Percentiles rank a stretch among this genome's conserved stretches.
phyloP scores from a whole-genome alignment of 1,139 yeast genomes.

The Geotrichum cucujoidarum region DNA sequence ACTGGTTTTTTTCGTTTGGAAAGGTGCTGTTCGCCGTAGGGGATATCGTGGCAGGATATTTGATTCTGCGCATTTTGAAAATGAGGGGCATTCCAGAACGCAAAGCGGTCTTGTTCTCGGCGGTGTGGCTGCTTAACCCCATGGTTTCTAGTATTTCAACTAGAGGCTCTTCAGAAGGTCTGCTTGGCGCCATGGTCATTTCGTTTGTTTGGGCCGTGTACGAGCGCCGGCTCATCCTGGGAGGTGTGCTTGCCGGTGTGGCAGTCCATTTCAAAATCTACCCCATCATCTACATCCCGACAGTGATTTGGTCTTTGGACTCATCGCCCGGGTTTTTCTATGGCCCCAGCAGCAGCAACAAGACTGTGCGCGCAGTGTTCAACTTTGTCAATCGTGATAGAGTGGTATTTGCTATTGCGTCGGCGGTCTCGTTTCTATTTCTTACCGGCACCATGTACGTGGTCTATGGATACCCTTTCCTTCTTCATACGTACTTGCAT shows the following conservation, averaged over 20 bases:
- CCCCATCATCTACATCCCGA: constrained; percentile 76
- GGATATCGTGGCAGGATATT: constrained; percentile 74
- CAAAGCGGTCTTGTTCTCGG: constrained; percentile 43
- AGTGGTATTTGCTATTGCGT: constrained; percentile 42
- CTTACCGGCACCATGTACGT: constrained; percentile 58
- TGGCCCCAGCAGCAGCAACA: neutral
- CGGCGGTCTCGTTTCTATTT: constrained; percentile 42
- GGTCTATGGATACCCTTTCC: constrained; percentile 67
- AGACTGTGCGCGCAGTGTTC: constrained; percentile 27
- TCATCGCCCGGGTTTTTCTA: constrained; percentile 23
- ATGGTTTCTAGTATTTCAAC: constrained; percentile 93
- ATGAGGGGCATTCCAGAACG: constrained; percentile 32
- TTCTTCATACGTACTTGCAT: constrained; percentile 76
- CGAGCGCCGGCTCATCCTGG: constrained; percentile 38
- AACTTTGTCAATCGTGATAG: constrained; percentile 44
- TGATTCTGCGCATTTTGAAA: constrained; percentile 42
- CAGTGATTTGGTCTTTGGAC: constrained; percentile 42
- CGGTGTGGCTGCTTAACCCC: constrained; percentile 87
- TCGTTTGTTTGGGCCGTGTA: constrained; percentile 48
- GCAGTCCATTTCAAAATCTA: constrained; percentile 88
- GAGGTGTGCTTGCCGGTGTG: constrained; percentile 66
- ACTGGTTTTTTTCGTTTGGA: constrained; percentile 58
- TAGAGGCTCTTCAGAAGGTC: constrained; percentile 89
- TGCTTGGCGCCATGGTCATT: constrained; percentile 74
- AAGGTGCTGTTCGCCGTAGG: constrained; percentile 69